These are phyloP conservation scores for Endotrypanum monterogeii DNA, from an alignment of 208 protist genomes.

Conservation along the genomic window DNA sequence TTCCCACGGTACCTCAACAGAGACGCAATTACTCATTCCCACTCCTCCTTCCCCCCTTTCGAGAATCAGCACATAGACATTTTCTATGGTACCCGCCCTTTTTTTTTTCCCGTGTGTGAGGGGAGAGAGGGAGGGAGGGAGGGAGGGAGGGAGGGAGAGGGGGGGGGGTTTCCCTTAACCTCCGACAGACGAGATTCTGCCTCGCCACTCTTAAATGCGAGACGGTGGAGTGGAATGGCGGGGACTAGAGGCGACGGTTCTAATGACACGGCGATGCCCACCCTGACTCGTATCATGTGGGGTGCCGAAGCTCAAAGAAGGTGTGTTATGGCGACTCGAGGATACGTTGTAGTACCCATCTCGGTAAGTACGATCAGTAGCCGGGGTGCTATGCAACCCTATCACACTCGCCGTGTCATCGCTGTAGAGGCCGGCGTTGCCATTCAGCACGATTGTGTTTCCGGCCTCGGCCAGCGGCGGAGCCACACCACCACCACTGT, in stretches of 20 bases:
- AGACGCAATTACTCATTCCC: neutral
- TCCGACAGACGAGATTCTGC: neutral
- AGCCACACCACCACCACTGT: conserved; percentile 1
- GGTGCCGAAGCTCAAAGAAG: neutral
- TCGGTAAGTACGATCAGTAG: neutral
- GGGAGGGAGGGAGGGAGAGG: too few species aligned
- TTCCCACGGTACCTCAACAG: neutral
- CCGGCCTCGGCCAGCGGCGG: conserved; percentile 6
- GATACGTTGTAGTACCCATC: conserved; percentile 13
- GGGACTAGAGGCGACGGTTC: neutral
- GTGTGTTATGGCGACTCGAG: neutral
- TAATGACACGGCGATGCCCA: neutral
- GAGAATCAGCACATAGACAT: too few species aligned
- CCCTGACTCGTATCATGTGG: neutral
- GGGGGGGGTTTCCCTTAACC: too few species aligned
- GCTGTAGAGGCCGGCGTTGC: conserved; percentile 12
- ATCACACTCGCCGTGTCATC: conserved; percentile 8
- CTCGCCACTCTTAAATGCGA: neutral
- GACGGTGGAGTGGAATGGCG: neutral
- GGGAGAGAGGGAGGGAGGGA: too few species aligned
- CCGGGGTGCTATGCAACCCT: conserved; percentile 8
- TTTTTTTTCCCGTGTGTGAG: neutral
- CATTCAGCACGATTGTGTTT: conserved; percentile 24
- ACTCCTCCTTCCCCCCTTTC: neutral
- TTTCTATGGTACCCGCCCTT: too few species aligned